Evolutionary conservation across 2,329 filamentous ascomycete species (phyloP), one percentile per base, ranked within the genome.

Genomic region (Plenodomus biglobosus): DNA sequence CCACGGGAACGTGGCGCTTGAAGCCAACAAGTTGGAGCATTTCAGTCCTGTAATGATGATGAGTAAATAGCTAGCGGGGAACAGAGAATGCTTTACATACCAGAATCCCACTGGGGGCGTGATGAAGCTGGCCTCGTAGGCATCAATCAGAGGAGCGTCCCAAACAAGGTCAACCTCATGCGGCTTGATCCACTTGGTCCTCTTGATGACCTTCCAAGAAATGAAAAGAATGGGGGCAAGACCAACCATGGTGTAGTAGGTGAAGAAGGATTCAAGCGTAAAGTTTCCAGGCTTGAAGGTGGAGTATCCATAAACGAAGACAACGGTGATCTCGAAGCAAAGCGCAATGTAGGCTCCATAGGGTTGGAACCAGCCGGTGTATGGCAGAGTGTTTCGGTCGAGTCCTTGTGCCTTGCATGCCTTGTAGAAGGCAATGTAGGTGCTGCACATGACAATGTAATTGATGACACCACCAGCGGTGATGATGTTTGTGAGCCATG

Each of bases 401-500:
- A 85, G 77, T 1, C 83, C 83, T 63, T 72, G 69, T 8, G 56
- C 66, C 35, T 70, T 66, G 51, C 62, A 65, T 10, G 82, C 82
- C 39, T 75, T 74, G 71, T 81, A 78, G 73, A 83, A 85, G 61
- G 71, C 78, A 49, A 84, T 73, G 67, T 82, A 85, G n/a, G 81
- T 85, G 19, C 79, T 64, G 38, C 73, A 73, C 73, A 84, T 84
- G 64, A 81, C 75, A 44, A 71, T 70, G 59, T 62, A 73, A 62
- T 72, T 64, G 55, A 73, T 65, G 5, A 70, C 46, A 61, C 88
- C 85, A 1, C 86, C 88, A 0, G 88, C 86, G 10, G 88, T 90
- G 16, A 89, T 78, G 63, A 89, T 72, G 49, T 81, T 86, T 35
- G 88, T 81, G 56, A 91, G 84, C 87, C 87, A 91, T 38, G 78